Evolutionary conservation across 192 early-diverging fungal genomes (phyloP).

Genomic region (Coemansia sp.): DNA sequence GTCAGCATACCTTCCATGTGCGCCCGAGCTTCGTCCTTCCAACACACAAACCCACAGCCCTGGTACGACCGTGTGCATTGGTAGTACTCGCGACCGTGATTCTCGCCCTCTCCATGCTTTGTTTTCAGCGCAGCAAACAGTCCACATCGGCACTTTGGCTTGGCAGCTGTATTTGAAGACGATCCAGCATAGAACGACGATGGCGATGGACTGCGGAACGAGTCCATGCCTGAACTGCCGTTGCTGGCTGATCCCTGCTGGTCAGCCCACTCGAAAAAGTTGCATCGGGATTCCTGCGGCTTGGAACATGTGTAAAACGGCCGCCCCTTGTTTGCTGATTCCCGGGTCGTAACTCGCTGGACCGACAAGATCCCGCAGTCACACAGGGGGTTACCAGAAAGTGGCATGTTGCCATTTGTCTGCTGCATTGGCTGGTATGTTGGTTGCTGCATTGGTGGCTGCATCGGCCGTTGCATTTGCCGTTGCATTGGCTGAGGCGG

Average conservation of each 20-base stretch:
- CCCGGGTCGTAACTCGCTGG: conserved; percentile 48
- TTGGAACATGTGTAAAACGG: conserved; percentile 56
- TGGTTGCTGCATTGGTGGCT: background rate
- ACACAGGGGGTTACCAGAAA: conserved; percentile 37
- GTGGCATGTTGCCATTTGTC: background rate
- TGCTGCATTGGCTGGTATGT: background rate
- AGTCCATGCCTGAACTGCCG: conserved; percentile 1
- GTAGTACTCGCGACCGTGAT: conserved; percentile 58
- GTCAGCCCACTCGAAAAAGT: conserved; percentile 66
- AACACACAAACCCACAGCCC: conserved; percentile 43
- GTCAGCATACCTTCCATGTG: conserved; percentile 14
- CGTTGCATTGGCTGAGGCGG: background rate
- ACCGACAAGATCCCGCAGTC: conserved; percentile 43
- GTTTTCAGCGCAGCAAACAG: conserved; percentile 37
- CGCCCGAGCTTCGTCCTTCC: conserved; percentile 32
- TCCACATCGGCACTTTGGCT: conserved; percentile 57
- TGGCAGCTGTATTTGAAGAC: conserved; percentile 1
- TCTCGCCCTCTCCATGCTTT: conserved; percentile 16
- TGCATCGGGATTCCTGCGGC: conserved; percentile 42
- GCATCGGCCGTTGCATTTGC: background rate
- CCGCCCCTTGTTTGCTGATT: conserved; percentile 61
- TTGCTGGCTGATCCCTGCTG: conserved; percentile 11
- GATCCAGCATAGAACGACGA: background rate
- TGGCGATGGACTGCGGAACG: background rate
- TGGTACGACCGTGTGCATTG: conserved; percentile 49